Percentiles rank a stretch among this genome's conserved stretches.
Conservation (phyloP, 371 early-diverging fungal species). For the Basidiobolus heterosporus region DNA sequence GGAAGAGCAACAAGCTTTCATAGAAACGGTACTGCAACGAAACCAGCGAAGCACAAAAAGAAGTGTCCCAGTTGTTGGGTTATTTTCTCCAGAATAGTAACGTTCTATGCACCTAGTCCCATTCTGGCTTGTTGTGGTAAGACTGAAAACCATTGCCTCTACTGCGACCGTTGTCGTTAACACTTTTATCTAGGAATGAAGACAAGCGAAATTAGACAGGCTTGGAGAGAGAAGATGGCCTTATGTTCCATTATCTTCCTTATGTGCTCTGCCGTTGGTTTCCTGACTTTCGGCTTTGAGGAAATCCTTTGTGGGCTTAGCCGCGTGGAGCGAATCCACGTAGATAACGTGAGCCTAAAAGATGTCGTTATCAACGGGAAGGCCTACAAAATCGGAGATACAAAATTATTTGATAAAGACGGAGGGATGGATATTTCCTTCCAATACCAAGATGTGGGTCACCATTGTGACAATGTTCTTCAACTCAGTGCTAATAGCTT, state of each 20-base stretch:
- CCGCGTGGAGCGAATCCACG: conserved; percentile 7
- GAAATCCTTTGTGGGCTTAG: conserved; percentile 26
- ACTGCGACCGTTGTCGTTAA: neutral
- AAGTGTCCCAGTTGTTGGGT: conserved; percentile 2
- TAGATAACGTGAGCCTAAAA: conserved; percentile 5
- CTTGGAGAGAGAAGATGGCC: conserved; percentile 74
- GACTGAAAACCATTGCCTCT: neutral
- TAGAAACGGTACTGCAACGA: neutral
- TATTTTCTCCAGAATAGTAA: neutral
- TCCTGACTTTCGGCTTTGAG: conserved; percentile 56
- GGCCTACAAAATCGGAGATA: conserved; percentile 8
- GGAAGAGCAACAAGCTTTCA: too few species aligned
- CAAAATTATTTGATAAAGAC: neutral
- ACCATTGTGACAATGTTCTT: too few species aligned
- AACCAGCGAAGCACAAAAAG: neutral
- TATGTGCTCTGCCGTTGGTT: conserved; percentile 54
- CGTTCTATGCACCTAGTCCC: conserved; percentile 4
- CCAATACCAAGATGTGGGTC: too few species aligned
- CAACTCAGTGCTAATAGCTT: too few species aligned
- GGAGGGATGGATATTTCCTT: neutral
- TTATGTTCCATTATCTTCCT: conserved; percentile 49
- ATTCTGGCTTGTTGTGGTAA: conserved; percentile 1
- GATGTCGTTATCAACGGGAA: conserved; percentile 9
- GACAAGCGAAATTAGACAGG: conserved; percentile 38
- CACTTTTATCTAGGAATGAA: conserved; percentile 10